Conservation (phyloP, 2,329 filamentous ascomycete genomes). For the Ascochyta pisi region DNA sequence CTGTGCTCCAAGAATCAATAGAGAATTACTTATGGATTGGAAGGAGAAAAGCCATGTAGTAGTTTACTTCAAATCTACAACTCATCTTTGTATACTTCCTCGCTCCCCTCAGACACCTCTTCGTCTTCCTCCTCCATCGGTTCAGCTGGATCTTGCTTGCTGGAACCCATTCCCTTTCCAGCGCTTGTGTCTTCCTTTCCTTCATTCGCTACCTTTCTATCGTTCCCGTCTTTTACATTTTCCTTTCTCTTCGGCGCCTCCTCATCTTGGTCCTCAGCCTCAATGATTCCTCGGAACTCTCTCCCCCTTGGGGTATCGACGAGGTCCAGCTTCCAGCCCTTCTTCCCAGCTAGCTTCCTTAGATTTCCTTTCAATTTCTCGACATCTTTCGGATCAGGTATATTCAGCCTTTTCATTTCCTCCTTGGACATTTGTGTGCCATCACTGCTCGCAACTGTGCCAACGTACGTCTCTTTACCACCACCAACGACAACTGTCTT, state of each 20-base stretch:
- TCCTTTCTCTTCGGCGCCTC: constrained; percentile 30
- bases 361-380: constrained; percentile 73
- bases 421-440: constrained; percentile 69
- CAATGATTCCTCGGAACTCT: constrained; percentile 75
- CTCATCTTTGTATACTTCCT: constrained; percentile 53
- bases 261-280: constrained; percentile 62
- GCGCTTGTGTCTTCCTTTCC: constrained; percentile 31
- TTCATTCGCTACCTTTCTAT: constrained; percentile 26
- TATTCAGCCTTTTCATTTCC: constrained; percentile 71
- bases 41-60: neutral
- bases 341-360: constrained; percentile 71
- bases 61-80: constrained; percentile 29
- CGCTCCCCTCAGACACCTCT: constrained; percentile 44
- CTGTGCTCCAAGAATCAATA: neutral
- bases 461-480: constrained; percentile 62
- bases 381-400: constrained; percentile 68
- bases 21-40: too few relatives aligned
- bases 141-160: constrained; percentile 21
- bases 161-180: constrained; percentile 56
- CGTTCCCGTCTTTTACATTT: constrained; percentile 22
- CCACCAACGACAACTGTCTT: constrained; percentile 58
- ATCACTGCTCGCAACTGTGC: constrained; percentile 63
- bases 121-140: constrained; percentile 30
- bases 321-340: constrained; percentile 81
- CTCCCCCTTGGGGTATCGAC: constrained; percentile 71